Conservation (phyloP, 1,284 basidiomycete species). For the Marasmius sp. region DNA sequence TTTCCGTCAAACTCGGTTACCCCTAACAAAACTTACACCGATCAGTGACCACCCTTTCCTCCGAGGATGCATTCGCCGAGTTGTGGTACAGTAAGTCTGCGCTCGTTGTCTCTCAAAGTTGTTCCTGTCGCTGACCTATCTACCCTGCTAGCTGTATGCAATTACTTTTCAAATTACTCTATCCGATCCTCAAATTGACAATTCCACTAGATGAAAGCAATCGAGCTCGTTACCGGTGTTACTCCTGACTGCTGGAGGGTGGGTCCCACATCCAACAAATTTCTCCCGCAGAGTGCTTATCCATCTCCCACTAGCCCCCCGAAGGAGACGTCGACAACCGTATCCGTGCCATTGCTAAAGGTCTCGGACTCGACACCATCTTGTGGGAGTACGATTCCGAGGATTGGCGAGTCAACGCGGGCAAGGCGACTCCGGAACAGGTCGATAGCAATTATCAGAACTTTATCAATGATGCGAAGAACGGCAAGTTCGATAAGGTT, state of each 20-base stretch:
- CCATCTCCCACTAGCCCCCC: constrained; percentile 46
- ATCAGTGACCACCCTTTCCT: constrained; percentile 68
- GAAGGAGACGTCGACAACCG: constrained; percentile 69
- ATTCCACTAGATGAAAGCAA: constrained; percentile 44
- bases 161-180: too few relatives aligned
- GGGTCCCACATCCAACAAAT: constrained; percentile 6
- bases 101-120: background rate
- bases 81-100: constrained; percentile 65
- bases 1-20: background rate
- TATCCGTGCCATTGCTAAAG: constrained; percentile 63
- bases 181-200: background rate
- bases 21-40: background rate
- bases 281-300: background rate
- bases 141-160: background rate
- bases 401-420: constrained; percentile 60
- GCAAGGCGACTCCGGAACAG: constrained; percentile 38
- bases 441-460: constrained; percentile 44
- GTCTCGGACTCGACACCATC: constrained; percentile 57
- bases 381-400: constrained; percentile 71
- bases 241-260: constrained; percentile 73
- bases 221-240: constrained; percentile 55
- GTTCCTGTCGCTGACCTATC: background rate
- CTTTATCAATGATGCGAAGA: constrained; percentile 35
- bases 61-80: constrained; percentile 77
- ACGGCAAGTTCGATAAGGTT: constrained; percentile 40